Evolutionary conservation across 2,329 filamentous ascomycete genomes (phyloP).

Genomic region (Akanthomyces dipterigenus): DNA sequence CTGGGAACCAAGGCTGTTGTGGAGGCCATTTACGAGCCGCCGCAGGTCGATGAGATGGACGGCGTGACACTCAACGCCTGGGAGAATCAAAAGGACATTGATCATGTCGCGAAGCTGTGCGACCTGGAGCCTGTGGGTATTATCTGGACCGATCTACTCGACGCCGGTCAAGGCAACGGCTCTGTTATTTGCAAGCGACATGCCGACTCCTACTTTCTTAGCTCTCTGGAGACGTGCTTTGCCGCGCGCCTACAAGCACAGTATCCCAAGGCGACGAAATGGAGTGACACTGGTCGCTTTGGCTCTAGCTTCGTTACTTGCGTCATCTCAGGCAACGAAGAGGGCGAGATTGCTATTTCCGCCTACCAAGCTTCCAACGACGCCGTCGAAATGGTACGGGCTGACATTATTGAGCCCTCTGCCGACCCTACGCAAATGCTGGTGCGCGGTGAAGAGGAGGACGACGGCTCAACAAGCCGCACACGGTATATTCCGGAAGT

Average conservation of each 20-base stretch:
- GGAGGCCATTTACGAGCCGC: constrained; percentile 94
- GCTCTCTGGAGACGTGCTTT: constrained; percentile 86
- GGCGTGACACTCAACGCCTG: constrained; percentile 80
- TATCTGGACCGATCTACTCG: constrained; percentile 88
- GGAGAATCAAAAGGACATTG: constrained; percentile 76
- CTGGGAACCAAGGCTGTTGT: constrained; percentile 92
- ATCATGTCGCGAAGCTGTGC: constrained; percentile 73
- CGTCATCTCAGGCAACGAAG: constrained; percentile 85
- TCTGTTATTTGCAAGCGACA: constrained; percentile 92
- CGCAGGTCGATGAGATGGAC: constrained; percentile 82
- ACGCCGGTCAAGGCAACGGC: constrained; percentile 74
- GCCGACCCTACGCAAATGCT: constrained; percentile 92
- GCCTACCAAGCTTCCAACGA: constrained; percentile 94
- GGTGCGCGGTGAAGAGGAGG: constrained; percentile 85
- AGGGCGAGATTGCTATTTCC: constrained; percentile 80
- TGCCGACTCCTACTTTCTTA: constrained; percentile 88
- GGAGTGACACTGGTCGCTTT: constrained; percentile 91
- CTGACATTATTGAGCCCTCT: constrained; percentile 90
- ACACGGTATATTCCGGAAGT: constrained; percentile 94
- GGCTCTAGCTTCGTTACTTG: constrained; percentile 97
- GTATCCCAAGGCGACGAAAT: constrained; percentile 86
- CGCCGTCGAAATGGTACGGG: constrained; percentile 92
- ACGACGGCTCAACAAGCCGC: constrained; percentile 59
- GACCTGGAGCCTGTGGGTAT: constrained; percentile 85
- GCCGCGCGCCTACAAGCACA: constrained; percentile 81